Evolutionary conservation across 768 basidiomycete genomes (phyloP).

Genomic region (Pilatotrama ljubarskyi): DNA sequence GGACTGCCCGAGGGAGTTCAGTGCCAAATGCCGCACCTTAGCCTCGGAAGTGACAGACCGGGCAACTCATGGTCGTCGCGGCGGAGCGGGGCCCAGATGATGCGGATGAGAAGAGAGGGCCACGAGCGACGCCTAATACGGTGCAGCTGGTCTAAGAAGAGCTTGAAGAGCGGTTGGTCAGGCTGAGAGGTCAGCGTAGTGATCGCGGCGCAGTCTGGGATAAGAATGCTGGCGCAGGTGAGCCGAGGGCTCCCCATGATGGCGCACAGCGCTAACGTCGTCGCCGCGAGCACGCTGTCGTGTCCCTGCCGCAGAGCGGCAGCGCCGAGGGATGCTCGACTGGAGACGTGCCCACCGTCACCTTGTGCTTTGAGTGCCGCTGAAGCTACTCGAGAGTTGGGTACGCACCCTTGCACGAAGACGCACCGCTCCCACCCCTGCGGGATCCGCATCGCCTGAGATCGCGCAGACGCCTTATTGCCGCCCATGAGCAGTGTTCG

Average conservation of each 20-base stretch:
- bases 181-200: background rate
- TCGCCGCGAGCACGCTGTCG: background rate
- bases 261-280: background rate
- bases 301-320: background rate
- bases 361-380: background rate
- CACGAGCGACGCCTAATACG: background rate
- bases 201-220: slow-evolving; percentile 6
- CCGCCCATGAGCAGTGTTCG: background rate
- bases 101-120: background rate
- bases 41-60: background rate
- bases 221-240: background rate
- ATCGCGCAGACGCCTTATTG: background rate
- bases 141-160: background rate
- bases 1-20: background rate
- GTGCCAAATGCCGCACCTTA: background rate
- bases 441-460: background rate
- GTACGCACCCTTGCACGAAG: slow-evolving; percentile 8
- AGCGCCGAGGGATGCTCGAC: background rate
- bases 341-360: background rate
- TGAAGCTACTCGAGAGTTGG: slow-evolving; percentile 1
- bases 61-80: background rate
- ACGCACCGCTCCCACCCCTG: background rate
- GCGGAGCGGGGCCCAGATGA: slow-evolving; percentile 3
- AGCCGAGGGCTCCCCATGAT: slow-evolving; percentile 3
- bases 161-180: background rate